A percentile compares a stretch with the other conserved stretches of the same genome.
Conservation (phyloP, 805 yeast genomes). For the Zygoascus tannicola region DNA sequence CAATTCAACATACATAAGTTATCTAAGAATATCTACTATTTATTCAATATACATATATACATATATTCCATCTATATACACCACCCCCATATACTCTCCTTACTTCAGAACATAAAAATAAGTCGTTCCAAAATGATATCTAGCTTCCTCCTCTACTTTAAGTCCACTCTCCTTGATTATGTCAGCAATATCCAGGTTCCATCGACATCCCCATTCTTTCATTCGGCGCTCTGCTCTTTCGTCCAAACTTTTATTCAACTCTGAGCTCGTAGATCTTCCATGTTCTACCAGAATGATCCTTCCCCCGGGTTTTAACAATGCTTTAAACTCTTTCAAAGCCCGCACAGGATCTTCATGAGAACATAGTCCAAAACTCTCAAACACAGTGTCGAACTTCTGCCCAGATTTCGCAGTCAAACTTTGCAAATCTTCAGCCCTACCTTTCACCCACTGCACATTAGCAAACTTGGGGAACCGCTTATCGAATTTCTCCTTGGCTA, state of each 20-base stretch:
- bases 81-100: not conserved
- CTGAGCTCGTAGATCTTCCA: constrained; percentile 66
- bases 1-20: too few species aligned
- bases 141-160: constrained; percentile 66
- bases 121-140: constrained; percentile 87
- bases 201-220: constrained; percentile 92
- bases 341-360: constrained; percentile 89
- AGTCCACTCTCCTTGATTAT: constrained; percentile 75
- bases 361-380: constrained; percentile 92
- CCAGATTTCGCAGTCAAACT: constrained; percentile 38
- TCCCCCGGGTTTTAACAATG: constrained; percentile 79
- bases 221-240: constrained; percentile 74
- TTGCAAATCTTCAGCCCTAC: constrained; percentile 75
- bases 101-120: constrained; percentile 31
- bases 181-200: constrained; percentile 92
- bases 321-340: constrained; percentile 66
- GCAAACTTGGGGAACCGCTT: constrained; percentile 54
- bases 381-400: constrained; percentile 73
- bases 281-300: constrained; percentile 82
- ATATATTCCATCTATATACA: constrained; percentile 1
- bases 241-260: constrained; percentile 73
- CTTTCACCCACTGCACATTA: constrained; percentile 80
- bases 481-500: constrained; percentile 64
- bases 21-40: too few species aligned
- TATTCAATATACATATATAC: not conserved